phyloP scores from a whole-genome alignment of 2,329 filamentous ascomycete genomes.

The Lachnellula occidentalis region DNA sequence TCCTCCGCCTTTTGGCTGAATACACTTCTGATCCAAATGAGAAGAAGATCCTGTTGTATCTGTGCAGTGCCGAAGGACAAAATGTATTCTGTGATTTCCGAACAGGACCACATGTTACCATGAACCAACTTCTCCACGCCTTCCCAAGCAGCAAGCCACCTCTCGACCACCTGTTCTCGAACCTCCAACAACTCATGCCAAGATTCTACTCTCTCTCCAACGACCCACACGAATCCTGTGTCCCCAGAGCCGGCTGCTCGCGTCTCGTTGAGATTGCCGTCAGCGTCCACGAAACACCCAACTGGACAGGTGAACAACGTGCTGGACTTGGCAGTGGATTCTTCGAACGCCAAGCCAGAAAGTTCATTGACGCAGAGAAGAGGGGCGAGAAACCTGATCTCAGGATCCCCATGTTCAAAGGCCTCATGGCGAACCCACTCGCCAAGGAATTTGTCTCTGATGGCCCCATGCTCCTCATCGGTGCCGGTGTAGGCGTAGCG shows the following conservation, averaged over 20 bases:
- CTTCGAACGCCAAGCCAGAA: conserved; percentile 77
- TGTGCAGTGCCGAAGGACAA: conserved; percentile 86
- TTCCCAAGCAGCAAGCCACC: conserved; percentile 91
- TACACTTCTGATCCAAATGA: conserved; percentile 75
- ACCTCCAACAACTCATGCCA: conserved; percentile 86
- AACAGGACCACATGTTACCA: conserved; percentile 78
- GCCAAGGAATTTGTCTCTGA: conserved; percentile 88
- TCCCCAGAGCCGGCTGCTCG: conserved; percentile 44
- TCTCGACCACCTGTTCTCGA: conserved; percentile 72
- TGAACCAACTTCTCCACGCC: conserved; percentile 80
- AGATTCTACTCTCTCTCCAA: conserved; percentile 98
- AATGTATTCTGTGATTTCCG: conserved; percentile 90
- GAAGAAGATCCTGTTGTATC: conserved; percentile 80
- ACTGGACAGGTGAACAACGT: conserved; percentile 68
- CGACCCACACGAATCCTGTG: conserved; percentile 67
- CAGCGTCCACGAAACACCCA: conserved; percentile 78
- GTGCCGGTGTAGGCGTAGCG: conserved; percentile 92
- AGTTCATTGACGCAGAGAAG: conserved; percentile 63
- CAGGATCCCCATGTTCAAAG: conserved; percentile 94
- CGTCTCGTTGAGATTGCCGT: conserved; percentile 95
- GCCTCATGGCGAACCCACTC: conserved; percentile 93
- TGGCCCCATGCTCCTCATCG: conserved; percentile 95
- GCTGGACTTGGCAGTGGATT: conserved; percentile 90
- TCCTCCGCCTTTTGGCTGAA: conserved; percentile 82
- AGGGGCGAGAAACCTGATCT: conserved; percentile 57